Percentiles rank a stretch among this genome's conserved stretches.
Evolutionary conservation across 164 flowering plant species (phyloP).

Genomic region (Chloranthus sessilifolius): DNA sequence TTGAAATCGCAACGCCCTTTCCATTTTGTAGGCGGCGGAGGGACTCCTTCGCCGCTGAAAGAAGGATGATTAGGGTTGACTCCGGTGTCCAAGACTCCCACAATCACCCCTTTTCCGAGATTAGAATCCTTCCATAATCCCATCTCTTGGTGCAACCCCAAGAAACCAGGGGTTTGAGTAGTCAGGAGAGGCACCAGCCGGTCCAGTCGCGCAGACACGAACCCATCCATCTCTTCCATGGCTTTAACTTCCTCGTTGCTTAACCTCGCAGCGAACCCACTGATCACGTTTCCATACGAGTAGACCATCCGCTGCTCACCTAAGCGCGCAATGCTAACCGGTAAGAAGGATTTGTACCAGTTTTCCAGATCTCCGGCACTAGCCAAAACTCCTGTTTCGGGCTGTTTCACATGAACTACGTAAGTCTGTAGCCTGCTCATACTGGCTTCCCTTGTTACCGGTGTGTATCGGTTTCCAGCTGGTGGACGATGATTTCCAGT

Average conservation of each 20-base stretch:
- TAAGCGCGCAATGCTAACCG: constrained; percentile 1
- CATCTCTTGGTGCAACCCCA: constrained; percentile 28
- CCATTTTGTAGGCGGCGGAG: constrained; percentile 47
- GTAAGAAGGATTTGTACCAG: constrained; percentile 35
- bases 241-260: constrained; percentile 9
- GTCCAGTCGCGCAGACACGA: constrained; percentile 8
- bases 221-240: constrained; percentile 11
- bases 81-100: constrained; percentile 43
- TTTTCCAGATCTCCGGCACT: constrained; percentile 17
- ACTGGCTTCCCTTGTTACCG: not conserved
- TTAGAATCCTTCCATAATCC: constrained; percentile 37
- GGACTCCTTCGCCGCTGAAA: constrained; percentile 34
- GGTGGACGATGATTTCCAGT: too few species aligned
- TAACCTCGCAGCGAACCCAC: constrained; percentile 22
- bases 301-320: constrained; percentile 12
- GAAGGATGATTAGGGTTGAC: constrained; percentile 39
- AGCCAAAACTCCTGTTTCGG: constrained; percentile 1
- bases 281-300: constrained; percentile 17
- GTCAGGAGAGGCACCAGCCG: constrained; percentile 10
- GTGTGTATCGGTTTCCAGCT: too few species aligned
- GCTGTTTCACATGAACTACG: constrained; percentile 10
- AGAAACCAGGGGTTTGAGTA: constrained; percentile 22
- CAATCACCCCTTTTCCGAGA: constrained; percentile 37
- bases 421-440: constrained; percentile 1
- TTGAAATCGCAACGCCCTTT: constrained; percentile 33